Evolutionary conservation across 495 filamentous ascomycete genomes (phyloP).

Genomic region (Penicillium bovifimosum): DNA sequence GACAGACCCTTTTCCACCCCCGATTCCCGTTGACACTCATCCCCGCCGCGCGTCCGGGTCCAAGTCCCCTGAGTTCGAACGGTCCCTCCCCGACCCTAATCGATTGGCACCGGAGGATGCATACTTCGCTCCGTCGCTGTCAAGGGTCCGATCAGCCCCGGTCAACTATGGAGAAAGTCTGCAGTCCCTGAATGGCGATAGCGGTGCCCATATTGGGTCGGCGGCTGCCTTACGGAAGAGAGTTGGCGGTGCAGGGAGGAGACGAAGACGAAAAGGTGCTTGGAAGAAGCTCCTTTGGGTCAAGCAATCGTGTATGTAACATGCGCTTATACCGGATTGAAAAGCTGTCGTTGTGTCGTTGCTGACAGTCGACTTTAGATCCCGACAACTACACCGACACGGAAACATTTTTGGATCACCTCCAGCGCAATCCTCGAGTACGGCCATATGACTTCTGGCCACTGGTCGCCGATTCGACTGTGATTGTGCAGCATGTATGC

Average conservation of each 20-base stretch:
- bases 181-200: conserved; percentile 28
- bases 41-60: conserved; percentile 34
- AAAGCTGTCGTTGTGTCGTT: neutral
- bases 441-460: conserved; percentile 98
- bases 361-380: conserved; percentile 47
- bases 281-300: conserved; percentile 99
- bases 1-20: conserved; percentile 33
- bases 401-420: conserved; percentile 88
- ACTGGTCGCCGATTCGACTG: conserved; percentile 87
- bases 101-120: conserved; percentile 82
- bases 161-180: conserved; percentile 36
- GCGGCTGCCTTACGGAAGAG: conserved; percentile 43
- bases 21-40: conserved; percentile 43
- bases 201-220: conserved; percentile 20
- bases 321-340: neutral
- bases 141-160: conserved; percentile 46
- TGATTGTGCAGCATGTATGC: conserved; percentile 94
- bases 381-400: conserved; percentile 98
- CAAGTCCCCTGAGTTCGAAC: conserved; percentile 40
- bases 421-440: conserved; percentile 91
- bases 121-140: conserved; percentile 56
- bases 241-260: conserved; percentile 48
- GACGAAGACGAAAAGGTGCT: conserved; percentile 57
- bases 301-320: conserved; percentile 77
- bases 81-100: conserved; percentile 48